A percentile compares a stretch with the other conserved stretches of the same genome.
phyloP scores from a whole-genome alignment of 306 rosid species.

The Cercis canadensis region DNA sequence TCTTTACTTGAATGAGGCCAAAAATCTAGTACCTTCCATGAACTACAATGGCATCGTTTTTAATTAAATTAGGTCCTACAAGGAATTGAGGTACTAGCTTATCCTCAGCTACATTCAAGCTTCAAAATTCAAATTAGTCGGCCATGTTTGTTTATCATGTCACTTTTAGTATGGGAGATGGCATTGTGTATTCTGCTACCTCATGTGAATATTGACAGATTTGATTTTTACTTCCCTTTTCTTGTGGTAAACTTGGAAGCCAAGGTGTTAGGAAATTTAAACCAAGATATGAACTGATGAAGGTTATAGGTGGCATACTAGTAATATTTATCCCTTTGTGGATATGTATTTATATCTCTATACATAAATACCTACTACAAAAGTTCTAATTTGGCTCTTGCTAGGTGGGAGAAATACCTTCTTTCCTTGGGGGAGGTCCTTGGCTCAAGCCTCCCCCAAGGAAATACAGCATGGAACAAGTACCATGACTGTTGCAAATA shows the following conservation, averaged over 20 bases:
- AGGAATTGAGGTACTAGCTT: no score
- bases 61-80: no score
- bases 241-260: not conserved
- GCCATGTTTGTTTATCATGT: not conserved
- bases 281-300: constrained; percentile 10
- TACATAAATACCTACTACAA: constrained; percentile 8
- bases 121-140: not conserved
- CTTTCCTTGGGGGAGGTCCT: not conserved
- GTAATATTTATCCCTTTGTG: not conserved
- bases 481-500: no score
- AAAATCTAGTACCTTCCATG: no score
- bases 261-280: constrained; percentile 10
- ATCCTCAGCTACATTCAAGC: not conserved
- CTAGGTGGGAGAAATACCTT: not conserved
- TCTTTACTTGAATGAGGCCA: no score
- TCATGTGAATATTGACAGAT: not conserved
- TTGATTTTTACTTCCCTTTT: not conserved
- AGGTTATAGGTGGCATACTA: not conserved
- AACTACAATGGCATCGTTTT: no score
- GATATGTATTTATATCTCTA: not conserved
- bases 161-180: constrained; percentile 21
- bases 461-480: no score
- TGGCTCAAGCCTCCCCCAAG: not conserved
- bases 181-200: not conserved
- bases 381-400: constrained; percentile 2